Conservation (phyloP, 176 grass and related monocot genomes). For the Oryza glaberrima region DNA sequence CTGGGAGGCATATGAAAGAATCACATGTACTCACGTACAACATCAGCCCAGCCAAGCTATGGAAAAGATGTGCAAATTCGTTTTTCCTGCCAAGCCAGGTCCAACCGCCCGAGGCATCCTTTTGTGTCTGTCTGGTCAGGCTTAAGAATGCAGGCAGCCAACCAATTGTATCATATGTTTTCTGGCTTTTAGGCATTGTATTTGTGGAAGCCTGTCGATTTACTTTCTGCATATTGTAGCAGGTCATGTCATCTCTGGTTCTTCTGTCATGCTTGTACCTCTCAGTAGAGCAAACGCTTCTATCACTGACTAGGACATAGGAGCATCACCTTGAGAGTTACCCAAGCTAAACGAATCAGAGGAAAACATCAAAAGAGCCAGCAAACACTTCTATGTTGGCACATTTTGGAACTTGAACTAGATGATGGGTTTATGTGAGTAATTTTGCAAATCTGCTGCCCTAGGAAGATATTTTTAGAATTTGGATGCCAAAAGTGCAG, state of each 20-base stretch:
- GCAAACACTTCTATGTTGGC: background rate
- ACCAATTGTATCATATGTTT: background rate
- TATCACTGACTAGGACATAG: background rate
- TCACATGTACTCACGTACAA: background rate
- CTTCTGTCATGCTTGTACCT: background rate
- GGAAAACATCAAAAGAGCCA: background rate
- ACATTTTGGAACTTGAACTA: background rate
- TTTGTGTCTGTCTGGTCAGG: background rate
- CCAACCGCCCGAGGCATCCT: background rate
- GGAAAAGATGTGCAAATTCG: background rate
- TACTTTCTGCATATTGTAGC: background rate
- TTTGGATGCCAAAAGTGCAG: conserved; percentile 17
- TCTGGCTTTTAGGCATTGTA: background rate
- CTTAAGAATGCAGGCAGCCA: background rate
- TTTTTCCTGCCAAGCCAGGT: background rate
- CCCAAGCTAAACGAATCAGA: background rate
- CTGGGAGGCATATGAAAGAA: background rate
- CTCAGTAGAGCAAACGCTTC: background rate
- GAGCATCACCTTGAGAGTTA: background rate
- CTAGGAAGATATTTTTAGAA: background rate
- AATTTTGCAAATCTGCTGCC: conserved; percentile 5
- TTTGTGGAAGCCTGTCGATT: background rate
- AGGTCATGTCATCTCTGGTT: background rate
- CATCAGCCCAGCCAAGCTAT: background rate
- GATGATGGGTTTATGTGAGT: background rate